Conservation (phyloP, 257 asterid genomes). For the Nicotiana noctiflora region DNA sequence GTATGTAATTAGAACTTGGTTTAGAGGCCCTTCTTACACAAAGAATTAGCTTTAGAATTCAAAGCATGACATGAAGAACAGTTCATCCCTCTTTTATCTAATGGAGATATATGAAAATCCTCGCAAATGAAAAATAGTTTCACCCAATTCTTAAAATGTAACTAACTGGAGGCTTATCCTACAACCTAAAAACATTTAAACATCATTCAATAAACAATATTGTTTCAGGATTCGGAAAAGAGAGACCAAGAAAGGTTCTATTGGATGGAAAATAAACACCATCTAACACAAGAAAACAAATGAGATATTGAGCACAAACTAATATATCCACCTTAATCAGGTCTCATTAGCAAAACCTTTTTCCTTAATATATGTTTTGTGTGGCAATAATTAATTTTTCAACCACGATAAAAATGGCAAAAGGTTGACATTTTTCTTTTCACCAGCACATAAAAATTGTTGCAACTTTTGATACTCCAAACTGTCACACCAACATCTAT, state of each 20-base stretch:
- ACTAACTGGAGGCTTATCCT: constrained; percentile 24
- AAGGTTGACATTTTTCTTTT: no score
- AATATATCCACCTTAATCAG: neutral
- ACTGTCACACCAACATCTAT: neutral
- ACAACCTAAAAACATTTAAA: constrained; percentile 35
- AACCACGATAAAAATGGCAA: no score
- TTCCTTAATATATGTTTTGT: no score
- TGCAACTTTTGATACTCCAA: neutral
- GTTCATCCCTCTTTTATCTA: neutral
- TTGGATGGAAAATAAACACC: neutral
- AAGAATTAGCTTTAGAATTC: neutral
- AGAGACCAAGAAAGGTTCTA: neutral
- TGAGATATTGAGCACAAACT: no score
- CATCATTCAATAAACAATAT: neutral
- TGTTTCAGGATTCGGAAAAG: neutral
- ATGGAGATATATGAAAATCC: neutral
- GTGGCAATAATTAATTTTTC: no score
- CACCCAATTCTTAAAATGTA: no score
- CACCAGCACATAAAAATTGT: neutral
- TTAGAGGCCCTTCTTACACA: neutral
- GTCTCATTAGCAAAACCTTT: no score
- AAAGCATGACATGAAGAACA: neutral
- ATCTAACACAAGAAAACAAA: no score
- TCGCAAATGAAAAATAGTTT: neutral
- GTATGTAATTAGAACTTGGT: no score